Evolutionary conservation across 2,329 filamentous ascomycete species (phyloP).

Genomic region (Akanthomyces dipterigenus): DNA sequence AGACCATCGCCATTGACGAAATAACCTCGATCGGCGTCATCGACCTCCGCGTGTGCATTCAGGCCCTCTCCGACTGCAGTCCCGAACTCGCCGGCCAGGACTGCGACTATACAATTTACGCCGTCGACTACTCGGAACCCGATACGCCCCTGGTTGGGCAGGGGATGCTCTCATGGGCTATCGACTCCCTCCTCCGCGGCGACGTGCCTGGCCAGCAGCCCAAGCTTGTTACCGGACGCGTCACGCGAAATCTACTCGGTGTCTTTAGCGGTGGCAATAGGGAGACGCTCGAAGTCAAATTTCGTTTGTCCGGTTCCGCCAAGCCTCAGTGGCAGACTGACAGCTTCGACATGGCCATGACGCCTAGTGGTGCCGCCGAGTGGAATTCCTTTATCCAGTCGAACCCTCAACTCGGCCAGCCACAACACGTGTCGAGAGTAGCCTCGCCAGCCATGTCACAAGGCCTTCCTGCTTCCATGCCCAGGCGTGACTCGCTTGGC

Average conservation of each 20-base stretch:
- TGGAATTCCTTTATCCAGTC: constrained; percentile 74
- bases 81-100: constrained; percentile 69
- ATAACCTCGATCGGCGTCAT: constrained; percentile 76
- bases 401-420: constrained; percentile 49
- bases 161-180: constrained; percentile 83
- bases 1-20: constrained; percentile 75
- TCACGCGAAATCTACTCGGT: constrained; percentile 78
- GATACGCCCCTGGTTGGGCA: constrained; percentile 91
- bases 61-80: constrained; percentile 70
- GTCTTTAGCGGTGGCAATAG: constrained; percentile 76
- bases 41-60: constrained; percentile 78
- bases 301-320: constrained; percentile 75
- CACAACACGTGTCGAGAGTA: constrained; percentile 26
- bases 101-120: constrained; percentile 92
- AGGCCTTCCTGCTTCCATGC: constrained; percentile 17
- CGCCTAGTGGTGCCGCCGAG: constrained; percentile 58
- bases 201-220: constrained; percentile 47
- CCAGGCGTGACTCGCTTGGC: constrained; percentile 23
- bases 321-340: constrained; percentile 37
- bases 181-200: constrained; percentile 39
- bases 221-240: constrained; percentile 78
- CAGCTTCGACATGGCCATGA: constrained; percentile 28
- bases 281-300: constrained; percentile 87
- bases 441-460: constrained; percentile 32
- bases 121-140: constrained; percentile 92